Conservation (phyloP, 2,329 filamentous ascomycete species). For the Exophiala viscosa region DNA sequence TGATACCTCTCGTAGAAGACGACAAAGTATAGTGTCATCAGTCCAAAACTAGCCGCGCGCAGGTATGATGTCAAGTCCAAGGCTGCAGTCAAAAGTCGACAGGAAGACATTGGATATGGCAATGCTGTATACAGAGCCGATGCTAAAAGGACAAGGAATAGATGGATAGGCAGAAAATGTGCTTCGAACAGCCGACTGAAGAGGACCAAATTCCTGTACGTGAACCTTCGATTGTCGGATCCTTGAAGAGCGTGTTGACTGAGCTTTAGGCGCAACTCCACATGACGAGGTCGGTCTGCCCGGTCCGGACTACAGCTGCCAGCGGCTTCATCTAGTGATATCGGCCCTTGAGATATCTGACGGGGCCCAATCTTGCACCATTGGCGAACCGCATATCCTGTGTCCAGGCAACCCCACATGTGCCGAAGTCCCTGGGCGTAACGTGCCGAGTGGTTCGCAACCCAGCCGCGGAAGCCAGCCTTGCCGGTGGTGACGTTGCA, state of each 20-base stretch:
- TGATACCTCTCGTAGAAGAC: constrained; percentile 67
- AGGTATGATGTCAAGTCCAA: constrained; percentile 59
- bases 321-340: too few species aligned
- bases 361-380: constrained; percentile 11
- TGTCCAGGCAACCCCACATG: constrained; percentile 72
- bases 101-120: constrained; percentile 46
- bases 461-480: constrained; percentile 51
- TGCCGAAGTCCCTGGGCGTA: constrained; percentile 70
- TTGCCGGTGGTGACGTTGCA: constrained; percentile 65
- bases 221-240: constrained; percentile 50
- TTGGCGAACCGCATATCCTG: constrained; percentile 60
- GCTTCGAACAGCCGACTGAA: constrained; percentile 69
- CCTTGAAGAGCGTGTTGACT: constrained; percentile 53
- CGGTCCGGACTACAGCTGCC: background rate
- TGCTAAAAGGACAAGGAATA: constrained; percentile 60
- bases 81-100: constrained; percentile 54
- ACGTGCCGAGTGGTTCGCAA: constrained; percentile 59
- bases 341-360: background rate
- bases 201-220: constrained; percentile 53
- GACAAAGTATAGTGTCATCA: constrained; percentile 58
- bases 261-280: constrained; percentile 44
- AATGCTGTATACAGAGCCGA: constrained; percentile 59
- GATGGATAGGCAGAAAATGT: constrained; percentile 67
- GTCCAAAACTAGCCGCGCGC: constrained; percentile 59
- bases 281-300: constrained; percentile 8